A percentile compares a stretch with the other conserved stretches of the same genome.
These are phyloP conservation scores for Liriodendron chinense DNA, from an alignment of 164 flowering plant genomes.

Conservation along the genomic window DNA sequence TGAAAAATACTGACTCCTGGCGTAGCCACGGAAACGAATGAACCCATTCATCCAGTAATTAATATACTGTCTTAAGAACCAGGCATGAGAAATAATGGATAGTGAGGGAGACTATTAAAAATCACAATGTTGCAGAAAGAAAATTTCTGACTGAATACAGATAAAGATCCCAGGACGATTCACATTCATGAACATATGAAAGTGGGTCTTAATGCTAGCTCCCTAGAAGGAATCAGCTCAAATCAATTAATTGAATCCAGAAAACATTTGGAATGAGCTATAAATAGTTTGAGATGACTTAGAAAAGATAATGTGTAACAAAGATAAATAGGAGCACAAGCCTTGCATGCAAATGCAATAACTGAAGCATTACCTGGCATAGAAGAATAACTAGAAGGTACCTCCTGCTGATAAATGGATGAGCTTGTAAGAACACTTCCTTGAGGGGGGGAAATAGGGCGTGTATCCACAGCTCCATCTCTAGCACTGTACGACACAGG, in stretches of 20 bases:
- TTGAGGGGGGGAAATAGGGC: conserved; percentile 32
- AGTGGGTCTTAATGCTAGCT: no score
- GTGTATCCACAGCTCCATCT: conserved; percentile 53
- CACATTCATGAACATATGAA: no score
- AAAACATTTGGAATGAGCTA: not conserved
- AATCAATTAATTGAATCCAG: not conserved
- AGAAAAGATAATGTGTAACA: conserved; percentile 10
- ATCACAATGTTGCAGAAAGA: no score
- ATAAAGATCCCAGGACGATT: no score
- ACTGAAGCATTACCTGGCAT: conserved; percentile 81
- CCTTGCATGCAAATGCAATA: conserved; percentile 47
- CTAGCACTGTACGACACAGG: conserved; percentile 30
- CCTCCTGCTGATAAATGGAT: conserved; percentile 96
- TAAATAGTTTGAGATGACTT: not conserved
- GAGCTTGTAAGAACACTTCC: conserved; percentile 41
- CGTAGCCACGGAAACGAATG: no score
- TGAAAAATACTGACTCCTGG: no score
- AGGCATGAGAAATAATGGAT: no score
- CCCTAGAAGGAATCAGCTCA: not conserved
- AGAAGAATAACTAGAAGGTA: conserved; percentile 99
- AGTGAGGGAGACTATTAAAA: no score
- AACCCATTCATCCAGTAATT: no score
- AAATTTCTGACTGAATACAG: no score
- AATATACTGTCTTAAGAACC: no score
- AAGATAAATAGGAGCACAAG: conserved; percentile 23